phyloP scores from a whole-genome alignment of 306 rosid species.

The Abrus precatorius region DNA sequence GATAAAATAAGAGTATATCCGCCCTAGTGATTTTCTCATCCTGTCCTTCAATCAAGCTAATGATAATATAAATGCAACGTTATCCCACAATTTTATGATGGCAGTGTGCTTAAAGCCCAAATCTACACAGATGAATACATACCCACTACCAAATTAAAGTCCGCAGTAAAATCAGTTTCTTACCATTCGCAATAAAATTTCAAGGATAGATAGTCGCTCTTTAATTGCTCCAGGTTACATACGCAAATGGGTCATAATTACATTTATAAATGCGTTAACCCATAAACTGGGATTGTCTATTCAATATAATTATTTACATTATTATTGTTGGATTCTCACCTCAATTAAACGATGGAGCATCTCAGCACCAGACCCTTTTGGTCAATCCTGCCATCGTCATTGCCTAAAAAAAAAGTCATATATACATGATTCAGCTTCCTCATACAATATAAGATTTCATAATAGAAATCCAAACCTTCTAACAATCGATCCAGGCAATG shows the following conservation, averaged over 20 bases:
- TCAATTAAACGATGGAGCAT: constrained; percentile 77
- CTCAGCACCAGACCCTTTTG: constrained; percentile 92
- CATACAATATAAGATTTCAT: not conserved
- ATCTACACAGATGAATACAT: constrained; percentile 34
- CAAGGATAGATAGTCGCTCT: constrained; percentile 41
- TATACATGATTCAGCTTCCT: constrained; percentile 38
- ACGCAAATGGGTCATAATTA: constrained; percentile 51
- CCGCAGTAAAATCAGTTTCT: constrained; percentile 33
- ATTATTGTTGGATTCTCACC: constrained; percentile 56
- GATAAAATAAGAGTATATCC: no score
- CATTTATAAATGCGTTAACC: constrained; percentile 58
- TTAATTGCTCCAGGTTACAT: constrained; percentile 56
- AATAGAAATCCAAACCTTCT: not conserved
- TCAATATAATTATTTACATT: constrained; percentile 62
- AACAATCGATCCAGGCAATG: constrained; percentile 1
- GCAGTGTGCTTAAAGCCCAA: constrained; percentile 1
- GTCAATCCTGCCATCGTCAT: constrained; percentile 88
- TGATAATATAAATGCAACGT: not conserved
- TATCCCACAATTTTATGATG: constrained; percentile 27
- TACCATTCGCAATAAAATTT: constrained; percentile 31
- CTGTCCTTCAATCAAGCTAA: no score
- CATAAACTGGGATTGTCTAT: constrained; percentile 53
- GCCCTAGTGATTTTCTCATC: no score
- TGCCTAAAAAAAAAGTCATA: constrained; percentile 64
- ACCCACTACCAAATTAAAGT: constrained; percentile 39